phyloP scores from a whole-genome alignment of 2,329 filamentous ascomycete genomes.

The Annulohypoxylon truncatum region DNA sequence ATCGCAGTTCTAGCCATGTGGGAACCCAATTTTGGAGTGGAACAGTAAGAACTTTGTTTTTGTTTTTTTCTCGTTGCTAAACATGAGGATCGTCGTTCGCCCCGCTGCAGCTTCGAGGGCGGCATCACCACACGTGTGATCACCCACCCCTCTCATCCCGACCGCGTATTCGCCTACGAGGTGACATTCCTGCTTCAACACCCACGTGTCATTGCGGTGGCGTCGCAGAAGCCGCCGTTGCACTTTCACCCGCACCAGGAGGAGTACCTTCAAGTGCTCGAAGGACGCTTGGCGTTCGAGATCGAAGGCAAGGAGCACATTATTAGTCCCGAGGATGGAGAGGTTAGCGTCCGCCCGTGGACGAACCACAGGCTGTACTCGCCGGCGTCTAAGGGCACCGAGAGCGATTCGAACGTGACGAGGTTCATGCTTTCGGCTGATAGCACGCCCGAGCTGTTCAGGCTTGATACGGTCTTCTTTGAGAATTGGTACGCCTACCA shows the following conservation, averaged over 20 bases:
- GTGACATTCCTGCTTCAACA: constrained; percentile 45
- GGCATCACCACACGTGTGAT: constrained; percentile 44
- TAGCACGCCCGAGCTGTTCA: constrained; percentile 44
- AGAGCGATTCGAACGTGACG: constrained; percentile 36
- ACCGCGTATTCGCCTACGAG: constrained; percentile 45
- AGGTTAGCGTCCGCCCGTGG: constrained; percentile 42
- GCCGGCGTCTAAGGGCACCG: constrained; percentile 29
- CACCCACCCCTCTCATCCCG: constrained; percentile 40
- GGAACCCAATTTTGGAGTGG: neutral
- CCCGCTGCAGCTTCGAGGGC: constrained; percentile 44
- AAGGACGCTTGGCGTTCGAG: constrained; percentile 47
- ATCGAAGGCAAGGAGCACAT: constrained; percentile 45
- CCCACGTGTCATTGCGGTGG: constrained; percentile 40
- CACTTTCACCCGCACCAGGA: constrained; percentile 51
- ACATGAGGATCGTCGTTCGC: constrained; percentile 22
- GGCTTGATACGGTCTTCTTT: constrained; percentile 50
- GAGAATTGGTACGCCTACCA: constrained; percentile 53
- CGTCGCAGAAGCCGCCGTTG: constrained; percentile 47
- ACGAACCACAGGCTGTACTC: constrained; percentile 46
- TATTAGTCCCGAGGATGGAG: constrained; percentile 41
- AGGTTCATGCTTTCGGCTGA: constrained; percentile 47
- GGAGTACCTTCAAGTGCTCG: constrained; percentile 49
- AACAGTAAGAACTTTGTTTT: neutral
- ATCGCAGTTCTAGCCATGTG: constrained; percentile 12
- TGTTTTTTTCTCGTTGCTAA: constrained; percentile 21